Conservation (phyloP, 1,139 yeast species). For the Chernovozyma sophiae-reginae region DNA sequence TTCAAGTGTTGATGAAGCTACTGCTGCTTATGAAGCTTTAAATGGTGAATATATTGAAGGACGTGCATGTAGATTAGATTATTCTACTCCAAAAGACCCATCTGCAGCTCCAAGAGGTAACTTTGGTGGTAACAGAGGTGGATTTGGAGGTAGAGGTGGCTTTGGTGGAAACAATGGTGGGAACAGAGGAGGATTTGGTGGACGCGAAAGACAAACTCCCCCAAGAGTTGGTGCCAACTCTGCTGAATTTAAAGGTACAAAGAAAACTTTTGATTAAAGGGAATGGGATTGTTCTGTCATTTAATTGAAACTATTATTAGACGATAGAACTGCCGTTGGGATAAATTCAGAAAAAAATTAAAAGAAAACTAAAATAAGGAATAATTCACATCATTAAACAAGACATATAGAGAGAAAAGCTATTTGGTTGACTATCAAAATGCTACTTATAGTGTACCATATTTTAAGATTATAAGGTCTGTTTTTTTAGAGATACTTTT, state of each 20-base stretch:
- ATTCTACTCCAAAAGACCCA: conserved; percentile 81
- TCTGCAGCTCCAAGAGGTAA: conserved; percentile 21
- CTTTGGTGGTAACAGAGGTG: conserved; percentile 17
- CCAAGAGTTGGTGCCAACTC: conserved; percentile 58
- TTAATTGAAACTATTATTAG: too few relatives aligned
- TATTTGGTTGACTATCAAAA: too few relatives aligned
- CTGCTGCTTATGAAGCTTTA: conserved; percentile 80
- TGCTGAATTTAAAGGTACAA: conserved; percentile 67
- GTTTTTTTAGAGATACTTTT: not conserved
- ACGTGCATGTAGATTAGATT: conserved; percentile 93
- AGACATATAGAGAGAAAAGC: too few relatives aligned
- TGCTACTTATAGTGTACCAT: conserved; percentile 5
- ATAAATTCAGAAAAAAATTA: not conserved
- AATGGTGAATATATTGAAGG: conserved; percentile 89
- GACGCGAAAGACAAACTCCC: conserved; percentile 49
- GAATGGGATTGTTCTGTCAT: too few relatives aligned
- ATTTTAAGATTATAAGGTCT: conserved; percentile 2
- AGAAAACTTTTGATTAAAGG: conserved; percentile 69
- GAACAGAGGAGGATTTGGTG: conserved; percentile 32
- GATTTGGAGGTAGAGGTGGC: conserved; percentile 41
- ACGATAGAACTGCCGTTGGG: too few relatives aligned
- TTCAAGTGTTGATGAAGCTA: conserved; percentile 82
- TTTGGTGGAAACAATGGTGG: conserved; percentile 36
- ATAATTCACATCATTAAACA: too few relatives aligned
- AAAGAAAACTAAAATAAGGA: not conserved